These are phyloP conservation scores for Monosporozyma yasuniensis DNA, from an alignment of 805 yeast species.

Conservation along the genomic window DNA sequence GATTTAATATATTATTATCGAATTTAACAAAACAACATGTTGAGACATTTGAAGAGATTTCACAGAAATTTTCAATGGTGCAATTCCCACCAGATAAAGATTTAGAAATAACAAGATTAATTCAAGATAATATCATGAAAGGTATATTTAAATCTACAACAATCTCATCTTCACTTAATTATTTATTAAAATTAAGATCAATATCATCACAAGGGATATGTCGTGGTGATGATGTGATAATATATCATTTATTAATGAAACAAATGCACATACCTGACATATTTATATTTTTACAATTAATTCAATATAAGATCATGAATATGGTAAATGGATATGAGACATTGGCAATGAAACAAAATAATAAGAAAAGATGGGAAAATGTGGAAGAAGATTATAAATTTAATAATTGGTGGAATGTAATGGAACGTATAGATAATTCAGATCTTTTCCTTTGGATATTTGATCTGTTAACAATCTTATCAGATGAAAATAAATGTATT, in stretches of 20 bases:
- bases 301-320: not conserved
- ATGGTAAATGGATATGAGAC: not conserved
- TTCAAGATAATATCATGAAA: constrained; percentile 11
- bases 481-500: constrained; percentile 18
- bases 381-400: constrained; percentile 12
- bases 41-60: too few relatives aligned
- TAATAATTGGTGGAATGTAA: constrained; percentile 25
- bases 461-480: constrained; percentile 20
- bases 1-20: constrained; percentile 16
- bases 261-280: not conserved
- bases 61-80: constrained; percentile 12
- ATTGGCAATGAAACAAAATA: not conserved
- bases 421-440: constrained; percentile 24
- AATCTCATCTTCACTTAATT: not conserved
- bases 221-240: constrained; percentile 29
- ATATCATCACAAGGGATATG: constrained; percentile 30
- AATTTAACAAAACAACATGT: too few relatives aligned
- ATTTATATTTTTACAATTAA: not conserved
- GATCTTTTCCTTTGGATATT: constrained; percentile 26
- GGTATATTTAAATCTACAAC: constrained; percentile 3
- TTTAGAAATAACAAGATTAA: constrained; percentile 20
- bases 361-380: not conserved
- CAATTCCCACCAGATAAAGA: constrained; percentile 26
- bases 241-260: constrained; percentile 22
- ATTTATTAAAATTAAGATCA: constrained; percentile 28